A percentile compares a stretch with the other conserved stretches of the same genome.
phyloP scores from a whole-genome alignment of 495 filamentous ascomycete genomes.

The Aspergillus wentii region DNA sequence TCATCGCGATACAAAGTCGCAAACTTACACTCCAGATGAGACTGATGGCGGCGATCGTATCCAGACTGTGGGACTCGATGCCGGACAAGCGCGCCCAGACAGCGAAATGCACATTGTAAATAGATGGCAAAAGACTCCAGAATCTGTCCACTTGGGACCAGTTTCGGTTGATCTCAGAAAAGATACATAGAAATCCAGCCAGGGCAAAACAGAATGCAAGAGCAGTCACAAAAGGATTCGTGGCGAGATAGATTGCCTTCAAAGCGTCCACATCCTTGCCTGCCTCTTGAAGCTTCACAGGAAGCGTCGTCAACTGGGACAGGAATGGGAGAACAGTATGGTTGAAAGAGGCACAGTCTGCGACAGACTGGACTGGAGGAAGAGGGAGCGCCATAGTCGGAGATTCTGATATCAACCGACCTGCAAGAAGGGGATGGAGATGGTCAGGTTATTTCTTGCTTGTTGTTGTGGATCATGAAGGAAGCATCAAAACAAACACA shows the following conservation, averaged over 20 bases:
- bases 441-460: too few relatives aligned
- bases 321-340: slow-evolving; percentile 72
- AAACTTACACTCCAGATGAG: slow-evolving; percentile 74
- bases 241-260: slow-evolving; percentile 70
- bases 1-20: not conserved
- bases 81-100: slow-evolving; percentile 71
- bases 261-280: slow-evolving; percentile 50
- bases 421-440: slow-evolving; percentile 2
- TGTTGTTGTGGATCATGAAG: too few relatives aligned
- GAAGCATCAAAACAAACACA: slow-evolving; percentile 8
- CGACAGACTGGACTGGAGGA: slow-evolving; percentile 60
- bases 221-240: slow-evolving; percentile 80
- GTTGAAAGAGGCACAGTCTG: slow-evolving; percentile 67
- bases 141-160: slow-evolving; percentile 90
- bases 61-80: slow-evolving; percentile 65
- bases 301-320: slow-evolving; percentile 69
- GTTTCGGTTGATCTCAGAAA: slow-evolving; percentile 82
- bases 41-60: slow-evolving; percentile 68
- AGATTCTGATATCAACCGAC: too few relatives aligned
- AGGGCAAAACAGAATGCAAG: slow-evolving; percentile 66
- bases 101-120: slow-evolving; percentile 86
- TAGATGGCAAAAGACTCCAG: slow-evolving; percentile 83
- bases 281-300: slow-evolving; percentile 54
- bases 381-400: slow-evolving; percentile 54
- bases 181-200: slow-evolving; percentile 62